These are phyloP conservation scores for Paracoccidioides brasiliensis DNA, from an alignment of 2,329 filamentous ascomycete genomes.

Conservation along the genomic window DNA sequence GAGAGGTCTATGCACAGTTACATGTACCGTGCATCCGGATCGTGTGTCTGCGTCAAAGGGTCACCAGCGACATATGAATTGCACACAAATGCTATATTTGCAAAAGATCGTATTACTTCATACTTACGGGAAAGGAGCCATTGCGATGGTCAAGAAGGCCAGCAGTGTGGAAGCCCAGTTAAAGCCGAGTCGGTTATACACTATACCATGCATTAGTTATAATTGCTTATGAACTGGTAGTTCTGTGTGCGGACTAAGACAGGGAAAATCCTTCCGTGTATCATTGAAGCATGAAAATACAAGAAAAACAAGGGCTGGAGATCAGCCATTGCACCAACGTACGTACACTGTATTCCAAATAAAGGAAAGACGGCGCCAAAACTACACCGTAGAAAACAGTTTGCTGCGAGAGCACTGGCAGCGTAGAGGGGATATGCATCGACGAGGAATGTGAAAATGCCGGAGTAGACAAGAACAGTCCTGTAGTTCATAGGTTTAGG, in stretches of 20 bases:
- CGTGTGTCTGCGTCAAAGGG: not conserved
- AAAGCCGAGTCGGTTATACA: conserved; percentile 35
- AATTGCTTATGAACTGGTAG: not conserved
- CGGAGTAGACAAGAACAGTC: conserved; percentile 64
- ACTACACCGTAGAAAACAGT: conserved; percentile 62
- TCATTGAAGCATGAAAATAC: not conserved
- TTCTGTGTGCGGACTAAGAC: too few relatives aligned
- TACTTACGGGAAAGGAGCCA: conserved; percentile 36
- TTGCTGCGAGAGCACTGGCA: conserved; percentile 60
- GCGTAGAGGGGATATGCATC: conserved; percentile 40
- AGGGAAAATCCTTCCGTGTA: too few relatives aligned
- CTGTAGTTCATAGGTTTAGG: conserved; percentile 30
- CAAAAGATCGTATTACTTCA: too few relatives aligned
- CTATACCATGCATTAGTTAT: conserved; percentile 13
- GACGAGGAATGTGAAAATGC: conserved; percentile 80
- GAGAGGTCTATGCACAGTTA: too few relatives aligned
- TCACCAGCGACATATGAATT: not conserved
- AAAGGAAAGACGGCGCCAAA: conserved; percentile 71
- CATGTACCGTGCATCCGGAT: too few relatives aligned
- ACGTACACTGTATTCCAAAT: conserved; percentile 49
- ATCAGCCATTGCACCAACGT: too few relatives aligned
- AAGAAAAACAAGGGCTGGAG: not conserved
- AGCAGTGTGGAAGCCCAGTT: conserved; percentile 35
- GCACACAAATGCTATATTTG: not conserved
- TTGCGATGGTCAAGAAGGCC: conserved; percentile 31